Evolutionary conservation across 1,284 basidiomycete species (phyloP).

Genomic region (Leccinum subrobustum): DNA sequence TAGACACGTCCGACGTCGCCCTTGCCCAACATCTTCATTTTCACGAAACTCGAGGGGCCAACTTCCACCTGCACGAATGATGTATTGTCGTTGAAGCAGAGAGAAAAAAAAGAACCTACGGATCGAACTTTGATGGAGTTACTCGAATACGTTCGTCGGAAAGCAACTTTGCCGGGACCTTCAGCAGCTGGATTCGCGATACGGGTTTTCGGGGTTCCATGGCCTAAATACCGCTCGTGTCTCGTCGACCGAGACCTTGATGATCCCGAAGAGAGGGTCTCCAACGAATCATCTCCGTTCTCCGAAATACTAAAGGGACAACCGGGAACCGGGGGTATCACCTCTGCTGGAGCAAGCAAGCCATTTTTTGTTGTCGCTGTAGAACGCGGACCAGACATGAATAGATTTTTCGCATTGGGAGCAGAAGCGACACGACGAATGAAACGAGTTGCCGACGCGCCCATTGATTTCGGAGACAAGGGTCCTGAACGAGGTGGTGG

Average conservation of each 20-base stretch:
- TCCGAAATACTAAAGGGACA: constrained; percentile 50
- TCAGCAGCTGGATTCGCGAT: constrained; percentile 44
- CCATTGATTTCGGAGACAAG: constrained; percentile 62
- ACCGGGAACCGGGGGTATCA: constrained; percentile 49
- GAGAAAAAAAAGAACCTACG: constrained; percentile 44
- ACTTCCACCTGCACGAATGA: constrained; percentile 74
- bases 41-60: constrained; percentile 86
- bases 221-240: constrained; percentile 29
- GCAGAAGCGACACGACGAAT: constrained; percentile 94
- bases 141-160: constrained; percentile 93
- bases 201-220: constrained; percentile 38
- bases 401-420: constrained; percentile 92
- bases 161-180: constrained; percentile 66
- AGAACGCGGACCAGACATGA: constrained; percentile 56
- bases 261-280: constrained; percentile 71
- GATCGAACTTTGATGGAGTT: constrained; percentile 95
- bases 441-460: constrained; percentile 77
- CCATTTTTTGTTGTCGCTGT: constrained; percentile 67
- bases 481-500: constrained; percentile 36
- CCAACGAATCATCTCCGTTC: constrained; percentile 63
- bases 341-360: constrained; percentile 66
- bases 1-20: constrained; percentile 97
- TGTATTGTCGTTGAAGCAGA: neutral
- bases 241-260: constrained; percentile 51
- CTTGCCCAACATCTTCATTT: constrained; percentile 93